These are phyloP conservation scores for Fusarium foetens DNA, from an alignment of 2,329 filamentous ascomycete genomes.

Conservation along the genomic window DNA sequence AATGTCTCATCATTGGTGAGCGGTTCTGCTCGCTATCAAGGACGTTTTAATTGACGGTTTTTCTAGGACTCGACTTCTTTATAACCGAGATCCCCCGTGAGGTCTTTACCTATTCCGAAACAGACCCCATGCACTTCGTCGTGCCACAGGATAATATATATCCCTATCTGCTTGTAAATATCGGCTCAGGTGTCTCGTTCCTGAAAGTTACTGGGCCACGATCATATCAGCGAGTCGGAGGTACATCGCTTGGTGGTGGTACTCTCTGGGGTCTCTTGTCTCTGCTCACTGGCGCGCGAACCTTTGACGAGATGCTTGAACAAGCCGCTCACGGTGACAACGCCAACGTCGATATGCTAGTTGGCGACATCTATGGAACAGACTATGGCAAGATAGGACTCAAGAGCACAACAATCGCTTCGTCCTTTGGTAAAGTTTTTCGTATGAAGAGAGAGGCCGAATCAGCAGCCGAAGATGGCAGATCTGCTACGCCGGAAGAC, in stretches of 20 bases:
- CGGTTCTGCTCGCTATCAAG: not conserved
- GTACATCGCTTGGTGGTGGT: conserved; percentile 94
- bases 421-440: conserved; percentile 96
- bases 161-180: conserved; percentile 97
- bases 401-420: conserved; percentile 95
- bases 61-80: conserved; percentile 91
- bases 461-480: conserved; percentile 77
- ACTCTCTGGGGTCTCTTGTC: conserved; percentile 96
- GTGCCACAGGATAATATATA: conserved; percentile 84
- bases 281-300: conserved; percentile 88
- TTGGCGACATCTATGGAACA: conserved; percentile 96
- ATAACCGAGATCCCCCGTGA: conserved; percentile 97
- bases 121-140: conserved; percentile 89
- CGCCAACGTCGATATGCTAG: conserved; percentile 91
- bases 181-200: conserved; percentile 96
- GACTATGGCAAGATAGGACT: conserved; percentile 97
- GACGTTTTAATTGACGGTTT: conserved; percentile 8
- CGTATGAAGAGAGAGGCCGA: conserved; percentile 90
- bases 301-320: conserved; percentile 97
- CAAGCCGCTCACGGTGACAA: conserved; percentile 94
- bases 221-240: conserved; percentile 89
- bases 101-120: conserved; percentile 95
- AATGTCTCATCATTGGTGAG: conserved; percentile 92
- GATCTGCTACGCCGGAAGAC: conserved; percentile 60
- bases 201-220: conserved; percentile 94